phyloP scores from a whole-genome alignment of 139 green algal genomes.

The Chlamydomonas asymmetrica region DNA sequence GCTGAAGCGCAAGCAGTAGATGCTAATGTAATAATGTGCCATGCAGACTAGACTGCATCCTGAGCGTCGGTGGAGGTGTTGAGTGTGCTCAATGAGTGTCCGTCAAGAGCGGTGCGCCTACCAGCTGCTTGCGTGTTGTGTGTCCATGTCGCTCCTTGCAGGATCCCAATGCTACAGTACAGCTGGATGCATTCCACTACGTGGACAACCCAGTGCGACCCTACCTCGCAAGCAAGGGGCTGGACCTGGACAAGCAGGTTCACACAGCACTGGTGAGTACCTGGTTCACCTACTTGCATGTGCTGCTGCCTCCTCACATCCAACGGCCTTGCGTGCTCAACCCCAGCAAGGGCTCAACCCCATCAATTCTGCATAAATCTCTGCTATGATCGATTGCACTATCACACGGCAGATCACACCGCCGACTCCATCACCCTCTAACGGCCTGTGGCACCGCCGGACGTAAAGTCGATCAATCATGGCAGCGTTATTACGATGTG shows the following conservation, averaged over 20 bases:
- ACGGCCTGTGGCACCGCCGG: no score
- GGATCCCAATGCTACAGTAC: neutral
- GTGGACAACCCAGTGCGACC: constrained; percentile 22
- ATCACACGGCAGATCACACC: no score
- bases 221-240: constrained; percentile 17
- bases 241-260: constrained; percentile 23
- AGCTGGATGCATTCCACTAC: constrained; percentile 36
- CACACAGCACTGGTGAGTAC: constrained; percentile 34
- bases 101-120: neutral
- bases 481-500: no score
- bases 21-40: neutral
- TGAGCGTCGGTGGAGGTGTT: neutral
- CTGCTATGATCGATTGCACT: no score
- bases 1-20: neutral
- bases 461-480: no score
- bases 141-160: neutral
- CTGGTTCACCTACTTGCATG: neutral
- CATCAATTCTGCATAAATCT: no score
- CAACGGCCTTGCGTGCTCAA: neutral
- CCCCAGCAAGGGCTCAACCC: neutral
- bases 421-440: no score
- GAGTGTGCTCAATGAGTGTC: no score
- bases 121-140: neutral
- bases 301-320: neutral
- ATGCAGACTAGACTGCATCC: neutral